phyloP scores from a whole-genome alignment of 148 eudicot species.

The Dysphania ambrosioides region DNA sequence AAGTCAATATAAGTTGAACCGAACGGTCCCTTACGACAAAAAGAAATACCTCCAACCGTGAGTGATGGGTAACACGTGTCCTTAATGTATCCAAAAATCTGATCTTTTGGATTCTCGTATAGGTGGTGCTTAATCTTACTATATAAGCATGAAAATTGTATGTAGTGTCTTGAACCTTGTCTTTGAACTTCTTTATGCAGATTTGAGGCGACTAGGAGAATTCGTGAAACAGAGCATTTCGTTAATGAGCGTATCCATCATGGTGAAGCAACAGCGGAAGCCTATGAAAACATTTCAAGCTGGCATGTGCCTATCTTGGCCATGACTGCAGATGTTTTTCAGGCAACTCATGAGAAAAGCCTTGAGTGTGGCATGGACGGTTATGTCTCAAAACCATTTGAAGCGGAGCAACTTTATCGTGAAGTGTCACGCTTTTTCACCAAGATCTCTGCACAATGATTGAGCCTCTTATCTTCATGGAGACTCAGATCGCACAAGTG shows the following conservation, averaged over 20 bases:
- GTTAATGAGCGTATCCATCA: slow-evolving; percentile 36
- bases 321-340: slow-evolving; percentile 97
- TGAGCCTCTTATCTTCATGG: slow-evolving; percentile 25
- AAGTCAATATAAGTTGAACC: too few species aligned
- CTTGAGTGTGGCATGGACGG: slow-evolving; percentile 83
- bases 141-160: background rate
- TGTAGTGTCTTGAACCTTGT: background rate
- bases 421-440: slow-evolving; percentile 80
- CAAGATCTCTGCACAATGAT: slow-evolving; percentile 33
- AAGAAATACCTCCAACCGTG: too few species aligned
- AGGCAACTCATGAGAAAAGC: slow-evolving; percentile 90
- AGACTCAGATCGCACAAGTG: slow-evolving; percentile 18
- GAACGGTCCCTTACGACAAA: too few species aligned
- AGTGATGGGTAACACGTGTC: background rate
- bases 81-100: background rate
- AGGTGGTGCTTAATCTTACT: background rate
- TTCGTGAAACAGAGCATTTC: slow-evolving; percentile 56
- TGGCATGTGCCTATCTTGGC: slow-evolving; percentile 92
- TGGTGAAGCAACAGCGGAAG: slow-evolving; percentile 40
- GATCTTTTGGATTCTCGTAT: background rate
- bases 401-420: slow-evolving; percentile 80
- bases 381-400: slow-evolving; percentile 93
- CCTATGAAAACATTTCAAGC: slow-evolving; percentile 36
- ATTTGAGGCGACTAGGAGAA: slow-evolving; percentile 79
- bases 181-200: slow-evolving; percentile 34